These are phyloP conservation scores for Phytophthora litchii DNA, from an alignment of 352 stramenopile genomes.

Conservation along the genomic window DNA sequence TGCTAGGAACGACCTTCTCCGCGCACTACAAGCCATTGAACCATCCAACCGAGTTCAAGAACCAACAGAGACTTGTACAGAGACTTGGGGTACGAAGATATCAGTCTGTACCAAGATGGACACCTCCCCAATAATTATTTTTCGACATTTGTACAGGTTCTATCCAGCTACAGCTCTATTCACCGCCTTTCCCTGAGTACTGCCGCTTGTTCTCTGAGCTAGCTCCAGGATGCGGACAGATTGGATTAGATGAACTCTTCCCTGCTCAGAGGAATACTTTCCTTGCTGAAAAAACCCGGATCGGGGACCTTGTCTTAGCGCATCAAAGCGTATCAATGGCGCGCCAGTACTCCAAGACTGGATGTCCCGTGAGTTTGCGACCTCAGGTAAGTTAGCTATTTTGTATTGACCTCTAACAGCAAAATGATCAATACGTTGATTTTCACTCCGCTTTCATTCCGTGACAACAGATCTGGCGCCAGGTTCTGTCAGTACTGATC, in stretches of 20 bases:
- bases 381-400: slow-evolving; percentile 38
- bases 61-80: slow-evolving; percentile 10
- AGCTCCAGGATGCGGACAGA: slow-evolving; percentile 51
- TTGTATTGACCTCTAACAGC: neutral
- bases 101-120: neutral
- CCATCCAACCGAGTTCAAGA: slow-evolving; percentile 45
- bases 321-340: slow-evolving; percentile 76
- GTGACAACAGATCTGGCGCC: slow-evolving; percentile 55
- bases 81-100: slow-evolving; percentile 40
- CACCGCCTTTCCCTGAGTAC: slow-evolving; percentile 46
- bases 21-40: slow-evolving; percentile 67
- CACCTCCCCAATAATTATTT: neutral
- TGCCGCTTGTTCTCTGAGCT: slow-evolving; percentile 60
- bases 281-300: slow-evolving; percentile 62
- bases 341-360: slow-evolving; percentile 79
- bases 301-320: slow-evolving; percentile 66
- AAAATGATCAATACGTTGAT: slow-evolving; percentile 1
- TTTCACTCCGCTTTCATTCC: slow-evolving; percentile 4
- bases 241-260: slow-evolving; percentile 74
- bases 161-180: slow-evolving; percentile 63
- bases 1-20: slow-evolving; percentile 63
- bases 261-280: slow-evolving; percentile 57
- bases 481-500: slow-evolving; percentile 48
- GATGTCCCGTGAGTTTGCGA: slow-evolving; percentile 61
- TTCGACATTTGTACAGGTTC: slow-evolving; percentile 40